These are phyloP conservation scores for Rubroshorea leprosula DNA, from an alignment of 345 rosid genomes.

Conservation along the genomic window DNA sequence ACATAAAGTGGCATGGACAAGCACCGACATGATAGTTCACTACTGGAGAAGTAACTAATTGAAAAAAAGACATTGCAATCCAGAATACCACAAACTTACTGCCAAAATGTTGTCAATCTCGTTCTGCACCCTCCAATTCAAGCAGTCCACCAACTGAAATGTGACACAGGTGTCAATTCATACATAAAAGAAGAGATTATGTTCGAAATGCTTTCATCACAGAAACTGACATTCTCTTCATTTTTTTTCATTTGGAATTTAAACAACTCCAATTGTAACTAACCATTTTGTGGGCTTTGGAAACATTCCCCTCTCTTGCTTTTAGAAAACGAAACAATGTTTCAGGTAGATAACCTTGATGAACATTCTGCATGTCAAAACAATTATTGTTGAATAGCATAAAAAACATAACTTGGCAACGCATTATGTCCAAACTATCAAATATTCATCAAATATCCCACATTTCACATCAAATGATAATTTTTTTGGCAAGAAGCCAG, in stretches of 20 bases:
- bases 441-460: not conserved
- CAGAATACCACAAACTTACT: conserved; percentile 38
- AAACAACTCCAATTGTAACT: conserved; percentile 8
- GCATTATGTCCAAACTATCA: not conserved
- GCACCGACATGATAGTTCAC: not conserved
- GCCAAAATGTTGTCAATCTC: conserved; percentile 70
- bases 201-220: no score
- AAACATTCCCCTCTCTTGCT: conserved; percentile 70
- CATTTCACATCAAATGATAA: not conserved
- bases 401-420: not conserved
- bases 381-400: not conserved
- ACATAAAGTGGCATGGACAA: not conserved
- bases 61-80: conserved; percentile 1
- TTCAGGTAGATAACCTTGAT: conserved; percentile 61
- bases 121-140: conserved; percentile 84
- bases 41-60: conserved; percentile 4
- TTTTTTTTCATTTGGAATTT: not conserved
- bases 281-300: conserved; percentile 75
- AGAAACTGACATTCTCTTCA: no score
- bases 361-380: conserved; percentile 43
- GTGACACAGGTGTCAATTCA: not conserved
- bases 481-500: no score
- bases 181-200: no score
- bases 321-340: conserved; percentile 57
- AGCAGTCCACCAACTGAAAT: conserved; percentile 74